Conservation (phyloP, 2,329 filamentous ascomycete genomes). For the Colletotrichum graminicola region DNA sequence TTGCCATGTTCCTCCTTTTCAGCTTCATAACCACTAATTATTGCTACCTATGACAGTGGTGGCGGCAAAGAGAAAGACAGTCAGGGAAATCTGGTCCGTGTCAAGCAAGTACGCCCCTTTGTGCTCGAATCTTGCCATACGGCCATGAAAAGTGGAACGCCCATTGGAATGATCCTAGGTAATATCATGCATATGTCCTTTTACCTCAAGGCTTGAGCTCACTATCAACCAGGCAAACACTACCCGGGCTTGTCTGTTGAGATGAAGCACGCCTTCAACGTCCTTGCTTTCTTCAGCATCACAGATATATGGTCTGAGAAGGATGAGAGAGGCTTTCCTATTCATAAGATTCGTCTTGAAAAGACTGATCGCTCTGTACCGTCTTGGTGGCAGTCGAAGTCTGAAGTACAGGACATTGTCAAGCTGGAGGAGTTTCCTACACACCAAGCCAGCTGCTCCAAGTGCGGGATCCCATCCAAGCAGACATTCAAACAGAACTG, state of each 20-base stretch:
- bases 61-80: slow-evolving; percentile 64
- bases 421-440: slow-evolving; percentile 20
- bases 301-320: slow-evolving; percentile 78
- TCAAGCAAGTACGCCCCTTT: slow-evolving; percentile 48
- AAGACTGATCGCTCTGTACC: slow-evolving; percentile 63
- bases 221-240: slow-evolving; percentile 60
- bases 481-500: slow-evolving; percentile 50
- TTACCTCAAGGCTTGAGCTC: background rate
- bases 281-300: slow-evolving; percentile 77
- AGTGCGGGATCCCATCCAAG: slow-evolving; percentile 56
- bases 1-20: slow-evolving; percentile 23
- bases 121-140: slow-evolving; percentile 45
- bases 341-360: slow-evolving; percentile 73
- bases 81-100: slow-evolving; percentile 58
- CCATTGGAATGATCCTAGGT: slow-evolving; percentile 69
- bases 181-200: slow-evolving; percentile 36
- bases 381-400: slow-evolving; percentile 70
- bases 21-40: slow-evolving; percentile 27
- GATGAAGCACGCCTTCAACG: slow-evolving; percentile 70
- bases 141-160: slow-evolving; percentile 59
- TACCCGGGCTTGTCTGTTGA: slow-evolving; percentile 61
- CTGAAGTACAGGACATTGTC: slow-evolving; percentile 15
- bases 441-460: slow-evolving; percentile 50
- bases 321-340: slow-evolving; percentile 49
- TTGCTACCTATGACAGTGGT: slow-evolving; percentile 56